These are phyloP conservation scores for Globisporangium ultimum DNA, from an alignment of 352 stramenopile genomes.

Conservation along the genomic window DNA sequence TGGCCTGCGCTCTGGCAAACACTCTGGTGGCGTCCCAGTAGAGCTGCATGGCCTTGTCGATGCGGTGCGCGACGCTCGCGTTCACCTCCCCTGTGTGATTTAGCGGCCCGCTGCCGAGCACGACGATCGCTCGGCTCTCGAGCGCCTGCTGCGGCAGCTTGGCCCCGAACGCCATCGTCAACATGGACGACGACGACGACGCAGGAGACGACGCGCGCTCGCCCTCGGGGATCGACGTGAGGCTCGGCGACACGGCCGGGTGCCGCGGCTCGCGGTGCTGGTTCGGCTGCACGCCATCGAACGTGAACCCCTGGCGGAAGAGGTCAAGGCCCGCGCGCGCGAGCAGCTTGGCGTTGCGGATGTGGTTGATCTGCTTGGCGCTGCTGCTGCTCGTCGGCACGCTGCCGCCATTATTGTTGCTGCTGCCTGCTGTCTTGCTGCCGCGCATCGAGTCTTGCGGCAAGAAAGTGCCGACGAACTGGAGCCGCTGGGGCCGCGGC, in stretches of 20 bases:
- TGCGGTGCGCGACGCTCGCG: constrained; percentile 24
- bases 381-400: neutral
- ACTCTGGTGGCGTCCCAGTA: constrained; percentile 47
- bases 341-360: constrained; percentile 25
- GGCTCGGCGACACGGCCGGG: constrained; percentile 44
- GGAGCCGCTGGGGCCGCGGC: constrained; percentile 13
- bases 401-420: neutral
- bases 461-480: constrained; percentile 40
- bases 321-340: constrained; percentile 57
- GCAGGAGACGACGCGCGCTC: constrained; percentile 11
- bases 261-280: constrained; percentile 31
- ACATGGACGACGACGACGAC: constrained; percentile 1
- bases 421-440: neutral
- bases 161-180: neutral
- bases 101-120: constrained; percentile 36
- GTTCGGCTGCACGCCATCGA: constrained; percentile 38
- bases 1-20: constrained; percentile 33
- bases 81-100: constrained; percentile 27
- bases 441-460: constrained; percentile 46
- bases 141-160: neutral
- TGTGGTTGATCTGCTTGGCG: constrained; percentile 2
- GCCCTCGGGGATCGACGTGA: constrained; percentile 53
- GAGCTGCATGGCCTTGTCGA: constrained; percentile 40
- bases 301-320: constrained; percentile 53
- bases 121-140: constrained; percentile 44